Percentiles rank a stretch among this genome's conserved stretches.
Evolutionary conservation across 163 green algal genomes (phyloP).

Genomic region (Scenedesmus sp.): DNA sequence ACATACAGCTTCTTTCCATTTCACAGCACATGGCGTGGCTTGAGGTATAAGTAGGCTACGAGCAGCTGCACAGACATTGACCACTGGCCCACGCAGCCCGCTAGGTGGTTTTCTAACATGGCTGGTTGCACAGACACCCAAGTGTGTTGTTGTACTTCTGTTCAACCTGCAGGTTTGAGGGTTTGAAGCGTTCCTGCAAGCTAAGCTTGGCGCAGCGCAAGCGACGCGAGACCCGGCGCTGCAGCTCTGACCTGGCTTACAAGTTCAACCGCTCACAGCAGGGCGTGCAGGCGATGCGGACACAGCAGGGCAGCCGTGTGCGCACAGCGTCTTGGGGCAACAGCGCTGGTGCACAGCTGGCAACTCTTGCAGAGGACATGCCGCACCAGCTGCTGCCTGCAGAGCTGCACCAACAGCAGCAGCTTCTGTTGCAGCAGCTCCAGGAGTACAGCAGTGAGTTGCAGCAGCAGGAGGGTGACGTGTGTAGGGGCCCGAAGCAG

Average conservation of each 20-base stretch:
- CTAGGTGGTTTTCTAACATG: no score
- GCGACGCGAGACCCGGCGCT: conserved; percentile 19
- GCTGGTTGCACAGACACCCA: no score
- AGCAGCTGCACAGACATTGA: no score
- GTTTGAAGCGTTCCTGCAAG: conserved; percentile 10
- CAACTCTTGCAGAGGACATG: neutral
- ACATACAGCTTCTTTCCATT: no score
- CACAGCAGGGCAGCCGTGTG: neutral
- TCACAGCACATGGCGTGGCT: no score
- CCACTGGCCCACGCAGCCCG: no score
- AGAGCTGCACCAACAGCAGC: neutral
- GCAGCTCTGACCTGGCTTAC: neutral
- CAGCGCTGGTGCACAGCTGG: neutral
- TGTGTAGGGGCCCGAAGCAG: neutral
- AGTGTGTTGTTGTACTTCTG: neutral
- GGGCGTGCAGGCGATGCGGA: neutral
- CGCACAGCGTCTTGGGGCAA: neutral
- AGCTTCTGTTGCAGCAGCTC: neutral
- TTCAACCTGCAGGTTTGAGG: neutral
- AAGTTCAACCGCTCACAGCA: neutral
- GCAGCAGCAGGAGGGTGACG: neutral
- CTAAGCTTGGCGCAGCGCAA: conserved; percentile 34
- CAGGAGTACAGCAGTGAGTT: neutral
- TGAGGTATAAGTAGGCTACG: no score
- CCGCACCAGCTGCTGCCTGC: neutral